Conservation (phyloP, 164 flowering plant genomes). For the Cinnamomum micranthum region DNA sequence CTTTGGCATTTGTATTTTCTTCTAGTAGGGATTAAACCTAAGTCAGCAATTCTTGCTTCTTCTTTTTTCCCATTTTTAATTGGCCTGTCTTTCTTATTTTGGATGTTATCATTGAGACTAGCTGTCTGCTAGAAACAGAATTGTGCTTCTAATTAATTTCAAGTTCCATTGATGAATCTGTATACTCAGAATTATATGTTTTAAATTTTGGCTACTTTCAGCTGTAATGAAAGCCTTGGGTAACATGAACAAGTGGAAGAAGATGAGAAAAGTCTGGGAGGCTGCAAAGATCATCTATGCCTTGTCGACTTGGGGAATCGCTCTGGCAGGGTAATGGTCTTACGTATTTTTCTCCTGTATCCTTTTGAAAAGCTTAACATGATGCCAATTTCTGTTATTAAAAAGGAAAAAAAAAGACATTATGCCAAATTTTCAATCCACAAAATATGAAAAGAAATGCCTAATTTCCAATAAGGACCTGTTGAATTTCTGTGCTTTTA, state of each 20-base stretch:
- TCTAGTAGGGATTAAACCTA: no score
- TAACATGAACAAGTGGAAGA: constrained; percentile 59
- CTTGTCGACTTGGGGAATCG: constrained; percentile 81
- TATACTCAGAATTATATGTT: neutral
- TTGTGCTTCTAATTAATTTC: no score
- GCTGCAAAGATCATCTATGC: constrained; percentile 73
- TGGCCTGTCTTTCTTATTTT: neutral
- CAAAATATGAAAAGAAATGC: no score
- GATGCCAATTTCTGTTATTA: no score
- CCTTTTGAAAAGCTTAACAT: no score
- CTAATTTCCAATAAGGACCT: no score
- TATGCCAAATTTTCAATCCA: no score
- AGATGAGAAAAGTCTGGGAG: constrained; percentile 71
- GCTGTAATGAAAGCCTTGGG: constrained; percentile 60
- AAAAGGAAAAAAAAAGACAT: no score
- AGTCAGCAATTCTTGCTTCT: no score
- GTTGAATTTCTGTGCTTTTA: no score
- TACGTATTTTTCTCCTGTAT: no score
- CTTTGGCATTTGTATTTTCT: no score
- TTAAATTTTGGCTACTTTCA: constrained; percentile 27
- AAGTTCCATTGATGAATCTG: neutral
- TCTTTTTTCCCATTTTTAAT: neutral
- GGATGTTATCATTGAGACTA: neutral
- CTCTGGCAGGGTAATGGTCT: constrained; percentile 57
- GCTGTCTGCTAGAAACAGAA: neutral